phyloP scores from a whole-genome alignment of 495 filamentous ascomycete genomes.

The Jackrogersella multiformis region DNA sequence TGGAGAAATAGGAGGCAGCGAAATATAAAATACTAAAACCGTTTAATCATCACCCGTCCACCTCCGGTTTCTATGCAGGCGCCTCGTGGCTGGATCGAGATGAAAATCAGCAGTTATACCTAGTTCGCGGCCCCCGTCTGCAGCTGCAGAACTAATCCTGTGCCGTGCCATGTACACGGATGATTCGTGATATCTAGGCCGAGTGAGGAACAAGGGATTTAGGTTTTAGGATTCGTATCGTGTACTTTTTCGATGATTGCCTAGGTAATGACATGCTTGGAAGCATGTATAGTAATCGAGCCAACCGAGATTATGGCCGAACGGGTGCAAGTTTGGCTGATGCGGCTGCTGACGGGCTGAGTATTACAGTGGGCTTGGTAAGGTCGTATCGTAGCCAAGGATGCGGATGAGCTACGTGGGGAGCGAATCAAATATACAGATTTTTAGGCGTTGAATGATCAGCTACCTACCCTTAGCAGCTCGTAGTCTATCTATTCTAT shows the following conservation, averaged over 20 bases:
- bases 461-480: too few relatives aligned
- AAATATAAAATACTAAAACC: not conserved
- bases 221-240: not conserved
- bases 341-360: not conserved
- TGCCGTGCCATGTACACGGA: not conserved
- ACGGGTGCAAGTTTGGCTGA: not conserved
- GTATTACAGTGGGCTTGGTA: too few relatives aligned
- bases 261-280: not conserved
- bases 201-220: not conserved
- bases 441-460: not conserved
- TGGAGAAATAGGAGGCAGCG: not conserved
- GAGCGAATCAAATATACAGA: not conserved
- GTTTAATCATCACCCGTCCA: not conserved
- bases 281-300: not conserved
- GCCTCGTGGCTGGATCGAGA: not conserved
- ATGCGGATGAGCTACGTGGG: too few relatives aligned
- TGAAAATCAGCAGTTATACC: not conserved
- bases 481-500: too few relatives aligned
- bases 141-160: not conserved
- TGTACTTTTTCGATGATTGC: not conserved
- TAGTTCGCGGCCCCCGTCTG: too few relatives aligned
- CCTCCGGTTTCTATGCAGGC: not conserved
- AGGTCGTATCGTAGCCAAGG: too few relatives aligned
- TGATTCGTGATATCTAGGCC: not conserved
- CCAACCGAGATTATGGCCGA: not conserved